Evolutionary conservation across 2,329 filamentous ascomycete species (phyloP).

Genomic region (Blastomyces silverae): DNA sequence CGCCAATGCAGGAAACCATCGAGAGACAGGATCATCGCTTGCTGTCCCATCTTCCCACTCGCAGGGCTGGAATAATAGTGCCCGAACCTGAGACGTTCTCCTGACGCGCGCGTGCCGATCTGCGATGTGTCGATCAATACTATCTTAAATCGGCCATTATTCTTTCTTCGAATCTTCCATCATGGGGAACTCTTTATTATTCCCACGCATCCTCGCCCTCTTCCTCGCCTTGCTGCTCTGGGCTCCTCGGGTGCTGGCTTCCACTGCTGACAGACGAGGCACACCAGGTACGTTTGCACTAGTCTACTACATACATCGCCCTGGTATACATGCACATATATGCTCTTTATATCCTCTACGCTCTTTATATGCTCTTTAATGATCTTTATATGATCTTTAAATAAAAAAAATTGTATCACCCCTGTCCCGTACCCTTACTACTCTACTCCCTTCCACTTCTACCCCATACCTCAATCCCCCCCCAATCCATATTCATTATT

Average conservation of each 20-base stretch:
- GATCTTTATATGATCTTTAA: too few species aligned
- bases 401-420: too few species aligned
- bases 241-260: not conserved
- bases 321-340: not conserved
- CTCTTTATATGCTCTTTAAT: too few species aligned
- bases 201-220: not conserved
- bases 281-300: not conserved
- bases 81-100: not conserved
- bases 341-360: too few species aligned
- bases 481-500: not conserved
- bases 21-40: not conserved
- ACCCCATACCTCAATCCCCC: too few species aligned
- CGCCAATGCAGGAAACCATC: not conserved
- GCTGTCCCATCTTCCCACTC: not conserved
- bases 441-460: not conserved
- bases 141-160: not conserved
- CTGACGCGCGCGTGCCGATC: not conserved
- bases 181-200: not conserved
- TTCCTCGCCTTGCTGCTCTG: not conserved
- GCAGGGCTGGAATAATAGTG: not conserved
- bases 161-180: not conserved
- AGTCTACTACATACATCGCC: not conserved
- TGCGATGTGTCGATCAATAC: constrained; percentile 1
- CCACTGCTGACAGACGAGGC: not conserved
- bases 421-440: too few species aligned